A percentile compares a stretch with the other conserved stretches of the same genome.
Evolutionary conservation across 2,329 filamentous ascomycete species (phyloP).

Genomic region (Aspergillus sp.): DNA sequence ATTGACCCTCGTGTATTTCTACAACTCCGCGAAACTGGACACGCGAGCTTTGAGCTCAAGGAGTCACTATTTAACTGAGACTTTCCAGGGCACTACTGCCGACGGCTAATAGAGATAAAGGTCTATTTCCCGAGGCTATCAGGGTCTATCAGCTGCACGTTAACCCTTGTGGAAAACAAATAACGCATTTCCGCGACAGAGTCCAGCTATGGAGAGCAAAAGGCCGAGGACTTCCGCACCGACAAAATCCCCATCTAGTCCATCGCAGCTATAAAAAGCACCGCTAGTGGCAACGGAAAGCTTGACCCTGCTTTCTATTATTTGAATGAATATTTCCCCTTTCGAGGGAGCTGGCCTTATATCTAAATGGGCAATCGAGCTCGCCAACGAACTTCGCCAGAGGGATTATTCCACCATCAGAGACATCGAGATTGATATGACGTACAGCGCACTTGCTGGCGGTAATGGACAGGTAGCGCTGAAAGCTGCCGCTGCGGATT

Average conservation of each 20-base stretch:
- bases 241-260: background rate
- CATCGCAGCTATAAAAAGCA: background rate
- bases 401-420: background rate
- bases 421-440: background rate
- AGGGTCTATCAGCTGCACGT: background rate
- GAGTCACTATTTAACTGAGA: conserved; percentile 8
- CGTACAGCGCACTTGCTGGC: no score
- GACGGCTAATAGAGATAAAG: background rate
- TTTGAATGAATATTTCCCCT: background rate
- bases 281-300: background rate
- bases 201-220: background rate
- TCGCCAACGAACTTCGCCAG: background rate
- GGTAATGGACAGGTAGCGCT: no score
- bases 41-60: background rate
- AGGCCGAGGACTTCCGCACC: background rate
- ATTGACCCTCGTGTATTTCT: background rate
- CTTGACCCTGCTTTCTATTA: background rate
- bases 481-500: no score
- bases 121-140: background rate
- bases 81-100: conserved; percentile 10
- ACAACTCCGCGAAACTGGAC: background rate
- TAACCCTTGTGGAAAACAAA: background rate
- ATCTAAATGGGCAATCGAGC: background rate
- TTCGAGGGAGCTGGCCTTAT: conserved; percentile 4
- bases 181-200: background rate